These are phyloP conservation scores for Clathrus columnatus DNA, from an alignment of 768 basidiomycete genomes.

Conservation along the genomic window DNA sequence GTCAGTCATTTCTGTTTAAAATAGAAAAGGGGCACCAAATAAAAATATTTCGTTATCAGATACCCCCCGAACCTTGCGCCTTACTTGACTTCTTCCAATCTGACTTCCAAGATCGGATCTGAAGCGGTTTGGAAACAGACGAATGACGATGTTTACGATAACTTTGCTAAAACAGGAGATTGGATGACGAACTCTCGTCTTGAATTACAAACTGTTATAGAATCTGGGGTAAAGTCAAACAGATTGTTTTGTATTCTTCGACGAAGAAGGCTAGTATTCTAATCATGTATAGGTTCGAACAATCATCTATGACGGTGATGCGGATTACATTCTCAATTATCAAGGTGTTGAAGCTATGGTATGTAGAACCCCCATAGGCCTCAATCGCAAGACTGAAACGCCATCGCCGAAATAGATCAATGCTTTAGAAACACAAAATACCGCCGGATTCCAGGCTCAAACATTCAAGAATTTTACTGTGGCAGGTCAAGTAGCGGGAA, in stretches of 20 bases:
- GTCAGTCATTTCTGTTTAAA: not conserved
- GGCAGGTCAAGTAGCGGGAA: slow-evolving; percentile 38
- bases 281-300: slow-evolving; percentile 28
- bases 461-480: slow-evolving; percentile 42
- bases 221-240: slow-evolving; percentile 35
- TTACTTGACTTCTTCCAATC: slow-evolving; percentile 19
- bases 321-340: slow-evolving; percentile 27
- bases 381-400: not conserved
- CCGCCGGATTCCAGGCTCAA: slow-evolving; percentile 32
- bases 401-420: slow-evolving; percentile 28
- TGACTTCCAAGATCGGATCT: slow-evolving; percentile 32
- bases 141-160: slow-evolving; percentile 34
- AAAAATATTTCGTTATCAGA: not conserved
- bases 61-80: slow-evolving; percentile 37
- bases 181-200: slow-evolving; percentile 47
- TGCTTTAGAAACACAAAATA: slow-evolving; percentile 39
- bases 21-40: too few species aligned
- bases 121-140: slow-evolving; percentile 34
- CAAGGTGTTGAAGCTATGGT: slow-evolving; percentile 53
- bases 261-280: not conserved
- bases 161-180: slow-evolving; percentile 44
- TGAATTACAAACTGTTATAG: slow-evolving; percentile 46
- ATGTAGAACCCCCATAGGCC: not conserved
- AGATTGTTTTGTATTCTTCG: not conserved
- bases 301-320: slow-evolving; percentile 50